Conservation (phyloP, 371 early-diverging fungal genomes). For the Mucor indicus region DNA sequence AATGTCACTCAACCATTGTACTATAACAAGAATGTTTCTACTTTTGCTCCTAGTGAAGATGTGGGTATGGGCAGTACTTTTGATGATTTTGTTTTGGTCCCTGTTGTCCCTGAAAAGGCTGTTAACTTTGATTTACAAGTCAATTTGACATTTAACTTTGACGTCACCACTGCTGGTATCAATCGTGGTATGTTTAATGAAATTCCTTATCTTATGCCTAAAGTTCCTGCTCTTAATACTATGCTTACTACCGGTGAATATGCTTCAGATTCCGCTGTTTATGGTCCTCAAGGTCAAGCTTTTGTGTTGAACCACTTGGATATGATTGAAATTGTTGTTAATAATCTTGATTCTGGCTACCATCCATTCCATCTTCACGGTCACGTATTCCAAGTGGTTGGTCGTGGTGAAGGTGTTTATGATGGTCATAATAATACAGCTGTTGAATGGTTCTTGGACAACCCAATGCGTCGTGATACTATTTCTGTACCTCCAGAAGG, state of each 20-base stretch:
- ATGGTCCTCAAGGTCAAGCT: slow-evolving; percentile 58
- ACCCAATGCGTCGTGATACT: slow-evolving; percentile 69
- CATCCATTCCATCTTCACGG: slow-evolving; percentile 86
- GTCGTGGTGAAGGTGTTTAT: slow-evolving; percentile 40
- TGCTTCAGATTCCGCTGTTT: slow-evolving; percentile 43
- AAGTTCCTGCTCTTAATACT: slow-evolving; percentile 64
- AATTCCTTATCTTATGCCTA: slow-evolving; percentile 58
- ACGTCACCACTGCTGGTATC: slow-evolving; percentile 61
- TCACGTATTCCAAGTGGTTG: slow-evolving; percentile 74
- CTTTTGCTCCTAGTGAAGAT: slow-evolving; percentile 32
- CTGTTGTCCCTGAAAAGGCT: slow-evolving; percentile 28
- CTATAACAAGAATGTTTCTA: slow-evolving; percentile 34
- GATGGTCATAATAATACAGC: slow-evolving; percentile 22
- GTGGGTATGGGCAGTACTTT: slow-evolving; percentile 29
- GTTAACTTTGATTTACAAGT: slow-evolving; percentile 42
- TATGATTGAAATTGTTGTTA: slow-evolving; percentile 49
- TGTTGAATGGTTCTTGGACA: slow-evolving; percentile 22
- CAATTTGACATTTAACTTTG: slow-evolving; percentile 55
- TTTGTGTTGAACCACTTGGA: slow-evolving; percentile 46
- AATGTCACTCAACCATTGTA: slow-evolving; percentile 50
- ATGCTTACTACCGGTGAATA: slow-evolving; percentile 54
- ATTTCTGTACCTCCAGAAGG: slow-evolving; percentile 57
- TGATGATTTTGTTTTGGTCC: slow-evolving; percentile 48
- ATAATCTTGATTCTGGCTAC: slow-evolving; percentile 58
- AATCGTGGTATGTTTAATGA: slow-evolving; percentile 79